These are phyloP conservation scores for Rhododendron griersonianum DNA, from an alignment of 148 eudicot genomes.

Conservation along the genomic window DNA sequence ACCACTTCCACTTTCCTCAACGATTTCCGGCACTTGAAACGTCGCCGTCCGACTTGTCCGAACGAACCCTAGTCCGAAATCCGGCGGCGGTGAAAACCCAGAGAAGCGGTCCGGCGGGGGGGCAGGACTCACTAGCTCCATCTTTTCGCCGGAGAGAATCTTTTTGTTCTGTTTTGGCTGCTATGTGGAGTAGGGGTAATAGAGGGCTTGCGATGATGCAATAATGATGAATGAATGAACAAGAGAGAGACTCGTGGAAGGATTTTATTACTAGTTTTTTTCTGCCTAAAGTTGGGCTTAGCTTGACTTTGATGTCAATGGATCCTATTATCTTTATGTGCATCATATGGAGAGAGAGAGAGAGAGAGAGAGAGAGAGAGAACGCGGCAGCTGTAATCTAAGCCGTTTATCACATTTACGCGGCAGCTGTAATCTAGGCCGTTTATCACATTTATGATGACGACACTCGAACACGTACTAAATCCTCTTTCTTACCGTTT, in stretches of 20 bases:
- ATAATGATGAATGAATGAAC: neutral
- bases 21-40: slow-evolving; percentile 18
- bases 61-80: slow-evolving; percentile 23
- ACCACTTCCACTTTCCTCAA: slow-evolving; percentile 26
- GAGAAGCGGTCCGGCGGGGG: slow-evolving; percentile 23
- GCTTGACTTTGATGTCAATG: slow-evolving; percentile 6
- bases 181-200: neutral
- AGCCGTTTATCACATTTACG: too few relatives aligned
- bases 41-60: slow-evolving; percentile 13
- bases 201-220: neutral
- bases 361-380: neutral
- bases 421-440: too few relatives aligned
- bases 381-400: too few relatives aligned
- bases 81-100: slow-evolving; percentile 32
- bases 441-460: too few relatives aligned
- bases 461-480: too few relatives aligned
- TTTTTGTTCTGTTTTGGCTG: neutral
- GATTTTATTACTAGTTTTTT: neutral
- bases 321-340: neutral
- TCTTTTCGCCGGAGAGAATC: slow-evolving; percentile 14
- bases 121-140: slow-evolving; percentile 29
- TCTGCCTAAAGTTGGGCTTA: neutral
- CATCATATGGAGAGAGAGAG: neutral
- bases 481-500: too few relatives aligned
- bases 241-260: neutral